Base-by-base conservation (phyloP, 2,329 filamentous ascomycete species). In the Elsinoe arachidis region DNA sequence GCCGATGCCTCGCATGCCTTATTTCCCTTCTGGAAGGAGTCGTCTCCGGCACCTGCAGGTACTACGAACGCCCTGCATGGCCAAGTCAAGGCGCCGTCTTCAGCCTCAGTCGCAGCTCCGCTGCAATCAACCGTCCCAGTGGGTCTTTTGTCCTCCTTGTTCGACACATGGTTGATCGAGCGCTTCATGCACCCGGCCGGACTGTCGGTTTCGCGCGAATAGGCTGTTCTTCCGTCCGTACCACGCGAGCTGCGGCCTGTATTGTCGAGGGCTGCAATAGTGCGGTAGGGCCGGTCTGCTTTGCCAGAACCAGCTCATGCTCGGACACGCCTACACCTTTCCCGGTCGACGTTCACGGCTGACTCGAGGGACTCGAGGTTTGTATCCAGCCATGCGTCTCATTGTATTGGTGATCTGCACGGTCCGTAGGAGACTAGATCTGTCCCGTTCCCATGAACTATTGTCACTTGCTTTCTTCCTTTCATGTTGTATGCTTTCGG, bases 41-140 rank as follows among this genome's bases (percentile, higher is more conserved):
- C 46, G 19, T 57, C 46, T 10, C 70, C 67, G 43, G 72, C 69
- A 41, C 72, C 71, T 30, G 71, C 70, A 43, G 68, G 68, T 58
- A 52, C 47, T 52, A 52, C 47, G n/a, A 52, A 9, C 21, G 33
- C 30, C 47, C 47, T 37, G 47, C 33, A 33, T 17, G 47, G 10
- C 34, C 47, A 52, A 52, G 47, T 21, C 26, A 52, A 37, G 26
- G 14, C 47, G 17, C 47, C 47, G 47, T 52, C 47, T 52, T 52
- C 47, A 52, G 47, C 47, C 47, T 33, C 47, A 38, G 47, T 14
- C n/a, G 49, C 35, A 53, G 49, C 49, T 53, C 17, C 33, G 35
- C 33, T 34, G 49, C 34, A 53, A 21, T 6, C 49, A 39, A 33
- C 49, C 49, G 35, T 53, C n/a, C 17, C 17, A 5, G 34, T 53